Base-by-base conservation (phyloP, 768 basidiomycete species). In the Termitomyces sp. region DNA sequence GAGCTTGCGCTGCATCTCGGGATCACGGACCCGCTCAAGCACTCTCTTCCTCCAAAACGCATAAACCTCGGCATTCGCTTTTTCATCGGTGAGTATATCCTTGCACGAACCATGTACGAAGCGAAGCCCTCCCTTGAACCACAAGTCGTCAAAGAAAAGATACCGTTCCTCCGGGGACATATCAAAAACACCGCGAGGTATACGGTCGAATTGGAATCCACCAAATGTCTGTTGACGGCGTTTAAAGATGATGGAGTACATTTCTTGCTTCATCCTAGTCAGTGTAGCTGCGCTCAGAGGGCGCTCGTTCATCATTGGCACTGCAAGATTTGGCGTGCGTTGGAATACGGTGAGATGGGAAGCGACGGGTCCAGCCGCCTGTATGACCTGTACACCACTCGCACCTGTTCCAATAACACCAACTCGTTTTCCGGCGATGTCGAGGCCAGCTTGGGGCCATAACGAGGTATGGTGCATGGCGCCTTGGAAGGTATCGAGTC, bases 371-470 rank as follows among this genome's bases (percentile, higher is more conserved):
- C 64, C 67, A 8, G 55, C 52, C 45, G 60, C 63, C 42, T 68
- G 64, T n/a, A 66, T 61, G 8, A 68, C 48, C 34, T 68, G 66
- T 6, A 68, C 66, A 17, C 64, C 66, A 24, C 60, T 64, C 3
- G 65, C 64, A 0, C 67, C 65, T 1, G 67, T 68, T 19, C 66
- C 66, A 35, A 67, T 63, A n/a, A 67, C 61, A 3, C 61, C 66
- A 14, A 68, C 53, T 5, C 64, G 65, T 49, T 67, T 67, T 9
- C 65, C 64, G 9, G 52, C 12, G 5, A 65, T 42, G 17, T 67
- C 64, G 1, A 64, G 24, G 22, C 59, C 61, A 1, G 46, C 55
- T 47, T 64, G 51, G 11, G 65, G 66, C 67, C 67, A 67, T 12
- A 38, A 43, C 1, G 59, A 55, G 17, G 61, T 67, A 57, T 68